These are phyloP conservation scores for Fusarium lateritium DNA, from an alignment of 2,329 filamentous ascomycete species.

Conservation along the genomic window DNA sequence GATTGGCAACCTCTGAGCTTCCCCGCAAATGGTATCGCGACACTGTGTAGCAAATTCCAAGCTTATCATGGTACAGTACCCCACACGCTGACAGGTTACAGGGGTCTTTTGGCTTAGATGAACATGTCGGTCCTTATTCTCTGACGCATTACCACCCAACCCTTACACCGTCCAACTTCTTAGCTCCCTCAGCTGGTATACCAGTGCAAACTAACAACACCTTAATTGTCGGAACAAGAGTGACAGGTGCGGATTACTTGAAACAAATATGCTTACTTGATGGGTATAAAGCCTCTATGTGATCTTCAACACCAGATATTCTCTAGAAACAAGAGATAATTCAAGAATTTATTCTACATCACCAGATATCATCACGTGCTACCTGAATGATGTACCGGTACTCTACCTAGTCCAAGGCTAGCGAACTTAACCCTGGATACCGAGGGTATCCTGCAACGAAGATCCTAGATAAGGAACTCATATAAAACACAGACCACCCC, in stretches of 20 bases:
- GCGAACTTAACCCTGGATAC: not conserved
- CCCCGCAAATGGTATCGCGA: not conserved
- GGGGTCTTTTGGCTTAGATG: too few relatives aligned
- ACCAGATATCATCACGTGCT: too few relatives aligned
- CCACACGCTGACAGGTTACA: not conserved
- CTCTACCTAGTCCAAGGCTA: not conserved
- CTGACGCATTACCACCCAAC: not conserved
- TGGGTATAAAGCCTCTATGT: too few relatives aligned
- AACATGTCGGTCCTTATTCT: too few relatives aligned
- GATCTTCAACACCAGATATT: too few relatives aligned
- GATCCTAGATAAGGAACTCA: not conserved
- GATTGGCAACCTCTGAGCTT: not conserved
- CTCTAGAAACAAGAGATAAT: too few relatives aligned
- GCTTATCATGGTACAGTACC: slow-evolving; percentile 1
- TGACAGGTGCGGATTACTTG: too few relatives aligned
- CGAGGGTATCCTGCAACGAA: not conserved
- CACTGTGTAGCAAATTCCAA: not conserved
- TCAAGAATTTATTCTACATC: too few relatives aligned
- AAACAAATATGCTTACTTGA: too few relatives aligned
- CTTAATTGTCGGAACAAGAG: too few relatives aligned
- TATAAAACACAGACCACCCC: not conserved
- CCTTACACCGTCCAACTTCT: not conserved
- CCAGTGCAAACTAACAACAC: too few relatives aligned
- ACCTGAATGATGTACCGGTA: not conserved
- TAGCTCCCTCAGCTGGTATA: too few relatives aligned